Evolutionary conservation across 768 basidiomycete species (phyloP).

Genomic region (Podaxis sp.): DNA sequence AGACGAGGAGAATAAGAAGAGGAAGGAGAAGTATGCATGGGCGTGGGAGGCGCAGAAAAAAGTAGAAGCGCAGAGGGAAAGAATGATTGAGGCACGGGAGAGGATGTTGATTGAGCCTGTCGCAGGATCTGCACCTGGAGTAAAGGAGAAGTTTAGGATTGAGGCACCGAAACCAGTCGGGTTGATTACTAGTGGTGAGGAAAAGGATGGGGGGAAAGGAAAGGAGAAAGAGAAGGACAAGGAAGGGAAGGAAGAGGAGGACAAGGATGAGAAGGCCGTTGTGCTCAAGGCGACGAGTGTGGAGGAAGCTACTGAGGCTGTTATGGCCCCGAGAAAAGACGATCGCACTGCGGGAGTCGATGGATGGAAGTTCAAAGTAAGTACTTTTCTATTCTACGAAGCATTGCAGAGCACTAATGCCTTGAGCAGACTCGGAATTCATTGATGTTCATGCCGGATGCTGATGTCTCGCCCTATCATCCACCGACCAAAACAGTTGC

Average conservation of each 20-base stretch:
- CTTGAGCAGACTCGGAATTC: slow-evolving; percentile 81
- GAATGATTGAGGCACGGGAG: slow-evolving; percentile 67
- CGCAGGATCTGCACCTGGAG: slow-evolving; percentile 45
- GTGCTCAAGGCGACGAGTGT: slow-evolving; percentile 24
- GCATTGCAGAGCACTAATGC: neutral
- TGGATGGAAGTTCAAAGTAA: slow-evolving; percentile 80
- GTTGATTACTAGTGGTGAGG: slow-evolving; percentile 42
- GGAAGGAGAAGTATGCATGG: slow-evolving; percentile 85
- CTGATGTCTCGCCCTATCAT: slow-evolving; percentile 79
- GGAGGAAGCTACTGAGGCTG: slow-evolving; percentile 39
- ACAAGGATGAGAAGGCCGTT: slow-evolving; percentile 22
- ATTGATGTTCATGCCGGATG: slow-evolving; percentile 94
- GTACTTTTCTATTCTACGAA: neutral
- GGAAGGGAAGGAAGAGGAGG: slow-evolving; percentile 17
- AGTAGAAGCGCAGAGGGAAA: slow-evolving; percentile 66
- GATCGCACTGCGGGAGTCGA: slow-evolving; percentile 70
- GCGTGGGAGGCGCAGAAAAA: slow-evolving; percentile 90
- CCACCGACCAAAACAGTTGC: slow-evolving; percentile 23
- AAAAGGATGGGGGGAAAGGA: slow-evolving; percentile 24
- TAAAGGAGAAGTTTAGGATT: slow-evolving; percentile 65
- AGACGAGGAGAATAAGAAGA: slow-evolving; percentile 80
- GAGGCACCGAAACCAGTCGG: slow-evolving; percentile 57
- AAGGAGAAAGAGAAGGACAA: slow-evolving; percentile 22
- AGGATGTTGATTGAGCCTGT: slow-evolving; percentile 71
- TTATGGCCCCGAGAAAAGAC: slow-evolving; percentile 81